Conservation (phyloP, 805 yeast genomes). For the Yamadazyma tumulicola region DNA sequence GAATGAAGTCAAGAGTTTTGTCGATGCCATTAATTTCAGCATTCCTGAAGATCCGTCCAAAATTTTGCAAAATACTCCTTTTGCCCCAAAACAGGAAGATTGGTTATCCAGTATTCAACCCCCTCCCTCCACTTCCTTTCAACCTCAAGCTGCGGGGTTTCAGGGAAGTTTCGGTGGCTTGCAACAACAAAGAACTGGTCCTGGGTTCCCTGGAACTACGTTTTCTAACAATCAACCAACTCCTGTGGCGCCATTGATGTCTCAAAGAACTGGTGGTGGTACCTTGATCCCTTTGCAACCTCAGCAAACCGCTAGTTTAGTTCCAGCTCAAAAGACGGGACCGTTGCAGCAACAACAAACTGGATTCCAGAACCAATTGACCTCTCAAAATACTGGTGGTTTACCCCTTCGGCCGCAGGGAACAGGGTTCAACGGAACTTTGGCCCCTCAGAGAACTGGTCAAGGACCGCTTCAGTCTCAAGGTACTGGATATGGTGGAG, state of each 20-base stretch:
- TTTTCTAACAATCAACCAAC: slow-evolving; percentile 14
- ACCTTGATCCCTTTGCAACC: slow-evolving; percentile 49
- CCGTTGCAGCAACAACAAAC: slow-evolving; percentile 32
- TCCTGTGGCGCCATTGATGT: slow-evolving; percentile 19
- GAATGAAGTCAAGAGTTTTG: slow-evolving; percentile 85
- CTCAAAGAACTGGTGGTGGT: slow-evolving; percentile 47
- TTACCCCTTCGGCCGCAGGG: slow-evolving; percentile 16
- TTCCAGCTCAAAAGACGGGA: slow-evolving; percentile 45
- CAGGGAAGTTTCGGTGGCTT: slow-evolving; percentile 18
- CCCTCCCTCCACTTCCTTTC: slow-evolving; percentile 14
- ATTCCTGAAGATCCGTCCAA: slow-evolving; percentile 56
- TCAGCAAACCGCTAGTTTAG: slow-evolving; percentile 67
- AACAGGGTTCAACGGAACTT: slow-evolving; percentile 19
- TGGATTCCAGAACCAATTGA: slow-evolving; percentile 22
- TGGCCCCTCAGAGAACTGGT: slow-evolving; percentile 41
- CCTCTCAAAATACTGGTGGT: slow-evolving; percentile 17
- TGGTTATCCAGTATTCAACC: slow-evolving; percentile 34
- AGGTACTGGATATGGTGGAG: slow-evolving; percentile 50
- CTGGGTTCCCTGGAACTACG: slow-evolving; percentile 7
- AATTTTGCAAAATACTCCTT: slow-evolving; percentile 44
- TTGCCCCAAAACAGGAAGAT: slow-evolving; percentile 26
- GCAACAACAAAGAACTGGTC: slow-evolving; percentile 41
- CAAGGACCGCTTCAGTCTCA: slow-evolving; percentile 61
- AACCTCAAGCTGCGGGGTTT: slow-evolving; percentile 44
- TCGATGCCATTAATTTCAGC: slow-evolving; percentile 80